These are phyloP conservation scores for Brassica rapa DNA, from an alignment of 345 rosid genomes.

Conservation along the genomic window DNA sequence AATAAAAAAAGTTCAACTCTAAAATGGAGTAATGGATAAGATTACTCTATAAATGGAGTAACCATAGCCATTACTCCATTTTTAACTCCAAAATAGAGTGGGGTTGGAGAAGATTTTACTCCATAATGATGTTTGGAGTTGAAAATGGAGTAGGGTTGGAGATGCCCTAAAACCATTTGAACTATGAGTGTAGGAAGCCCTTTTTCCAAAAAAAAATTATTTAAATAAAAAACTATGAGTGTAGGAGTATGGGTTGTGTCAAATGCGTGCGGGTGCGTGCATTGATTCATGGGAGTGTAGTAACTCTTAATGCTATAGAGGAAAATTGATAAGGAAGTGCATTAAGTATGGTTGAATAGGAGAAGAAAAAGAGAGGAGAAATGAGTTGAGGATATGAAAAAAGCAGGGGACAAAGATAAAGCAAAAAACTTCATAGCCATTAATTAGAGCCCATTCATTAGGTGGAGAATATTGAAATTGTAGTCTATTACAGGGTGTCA, in stretches of 20 bases:
- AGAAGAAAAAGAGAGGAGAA: slow-evolving; percentile 9
- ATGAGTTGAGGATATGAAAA: slow-evolving; percentile 22
- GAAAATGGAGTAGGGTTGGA: no score
- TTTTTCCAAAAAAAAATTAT: no score
- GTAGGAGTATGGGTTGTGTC: background rate
- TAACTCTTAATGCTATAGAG: slow-evolving; percentile 34
- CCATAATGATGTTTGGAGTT: no score
- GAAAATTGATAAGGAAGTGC: slow-evolving; percentile 34
- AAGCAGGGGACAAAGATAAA: slow-evolving; percentile 39
- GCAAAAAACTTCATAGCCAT: slow-evolving; percentile 34
- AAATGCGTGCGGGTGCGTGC: slow-evolving; percentile 28
- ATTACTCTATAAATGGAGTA: no score
- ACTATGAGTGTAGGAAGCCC: background rate
- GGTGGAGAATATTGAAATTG: slow-evolving; percentile 37
- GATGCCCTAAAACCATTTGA: background rate
- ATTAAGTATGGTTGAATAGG: slow-evolving; percentile 34
- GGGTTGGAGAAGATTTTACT: no score
- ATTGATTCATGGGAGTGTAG: slow-evolving; percentile 27
- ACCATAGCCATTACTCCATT: no score
- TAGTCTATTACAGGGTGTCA: slow-evolving; percentile 41
- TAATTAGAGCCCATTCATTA: slow-evolving; percentile 39
- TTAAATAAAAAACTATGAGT: background rate
- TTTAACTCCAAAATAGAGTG: no score
- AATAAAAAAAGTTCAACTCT: no score
- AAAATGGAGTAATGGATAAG: no score